These are phyloP conservation scores for Thelonectria discophora DNA, from an alignment of 2,329 filamentous ascomycete species.

Conservation along the genomic window DNA sequence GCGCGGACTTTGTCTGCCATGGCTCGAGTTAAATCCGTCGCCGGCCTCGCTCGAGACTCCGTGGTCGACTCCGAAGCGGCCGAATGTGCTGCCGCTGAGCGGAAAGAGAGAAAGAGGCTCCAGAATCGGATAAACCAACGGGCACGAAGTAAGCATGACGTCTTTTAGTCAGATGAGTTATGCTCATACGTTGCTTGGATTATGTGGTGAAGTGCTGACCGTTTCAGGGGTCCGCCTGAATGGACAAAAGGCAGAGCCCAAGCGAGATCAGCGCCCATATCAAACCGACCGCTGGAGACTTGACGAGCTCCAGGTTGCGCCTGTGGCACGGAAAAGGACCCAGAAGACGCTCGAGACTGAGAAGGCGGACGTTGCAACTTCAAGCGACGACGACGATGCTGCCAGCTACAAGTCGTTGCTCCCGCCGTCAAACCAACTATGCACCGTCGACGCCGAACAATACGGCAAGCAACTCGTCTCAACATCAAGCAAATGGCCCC, in stretches of 20 bases:
- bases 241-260: background rate
- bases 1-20: background rate
- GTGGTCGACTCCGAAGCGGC: background rate
- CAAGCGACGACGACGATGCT: background rate
- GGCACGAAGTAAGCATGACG: slow-evolving; percentile 22
- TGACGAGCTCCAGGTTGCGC: background rate
- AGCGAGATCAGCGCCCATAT: slow-evolving; percentile 3
- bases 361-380: too few species aligned
- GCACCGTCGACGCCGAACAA: background rate
- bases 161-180: background rate
- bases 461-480: background rate
- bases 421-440: background rate
- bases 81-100: background rate
- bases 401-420: background rate
- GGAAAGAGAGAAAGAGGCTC: slow-evolving; percentile 24
- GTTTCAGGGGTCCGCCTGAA: slow-evolving; percentile 10
- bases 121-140: slow-evolving; percentile 30
- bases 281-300: slow-evolving; percentile 27
- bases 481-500: background rate
- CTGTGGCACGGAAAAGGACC: too few species aligned
- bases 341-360: too few species aligned
- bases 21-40: background rate
- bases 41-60: too few species aligned
- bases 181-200: background rate
- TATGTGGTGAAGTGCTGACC: background rate